These are phyloP conservation scores for Hemileia vastatrix DNA, from an alignment of 1,284 basidiomycete genomes.

Conservation along the genomic window DNA sequence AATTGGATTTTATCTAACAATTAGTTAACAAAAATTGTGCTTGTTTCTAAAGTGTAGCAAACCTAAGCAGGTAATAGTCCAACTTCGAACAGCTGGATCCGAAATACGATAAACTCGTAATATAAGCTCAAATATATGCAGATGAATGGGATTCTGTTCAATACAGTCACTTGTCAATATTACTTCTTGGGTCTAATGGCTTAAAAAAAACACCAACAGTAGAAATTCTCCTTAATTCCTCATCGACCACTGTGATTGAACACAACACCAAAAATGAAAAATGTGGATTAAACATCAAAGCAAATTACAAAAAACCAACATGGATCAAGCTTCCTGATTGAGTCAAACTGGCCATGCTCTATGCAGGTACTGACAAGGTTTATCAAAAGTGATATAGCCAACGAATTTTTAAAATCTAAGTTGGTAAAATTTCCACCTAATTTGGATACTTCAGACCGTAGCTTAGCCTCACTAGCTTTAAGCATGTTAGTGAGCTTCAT, in stretches of 20 bases:
- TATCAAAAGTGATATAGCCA: conserved; percentile 53
- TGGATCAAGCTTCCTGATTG: conserved; percentile 54
- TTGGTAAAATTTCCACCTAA: conserved; percentile 2
- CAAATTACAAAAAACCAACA: conserved; percentile 46
- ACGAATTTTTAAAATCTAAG: conserved; percentile 35
- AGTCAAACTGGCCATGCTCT: conserved; percentile 80
- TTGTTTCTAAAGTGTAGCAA: background rate
- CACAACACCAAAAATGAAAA: too few species aligned
- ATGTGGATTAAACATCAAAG: too few species aligned
- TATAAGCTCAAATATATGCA: conserved; percentile 11
- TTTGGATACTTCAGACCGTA: conserved; percentile 17
- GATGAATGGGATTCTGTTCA: conserved; percentile 15
- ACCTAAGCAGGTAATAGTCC: conserved; percentile 19
- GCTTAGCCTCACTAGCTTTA: conserved; percentile 66
- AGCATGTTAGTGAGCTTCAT: conserved; percentile 62
- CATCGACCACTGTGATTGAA: too few species aligned
- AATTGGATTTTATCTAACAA: background rate
- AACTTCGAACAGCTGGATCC: background rate
- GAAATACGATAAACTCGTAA: conserved; percentile 9
- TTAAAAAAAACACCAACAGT: conserved; percentile 10
- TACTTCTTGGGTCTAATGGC: too few species aligned
- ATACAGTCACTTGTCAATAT: too few species aligned
- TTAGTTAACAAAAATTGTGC: background rate
- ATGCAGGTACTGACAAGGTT: conserved; percentile 73
- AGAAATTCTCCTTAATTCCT: conserved; percentile 7